Evolutionary conservation across 352 stramenopile species (phyloP).

Genomic region (Phytophthora megakarya): DNA sequence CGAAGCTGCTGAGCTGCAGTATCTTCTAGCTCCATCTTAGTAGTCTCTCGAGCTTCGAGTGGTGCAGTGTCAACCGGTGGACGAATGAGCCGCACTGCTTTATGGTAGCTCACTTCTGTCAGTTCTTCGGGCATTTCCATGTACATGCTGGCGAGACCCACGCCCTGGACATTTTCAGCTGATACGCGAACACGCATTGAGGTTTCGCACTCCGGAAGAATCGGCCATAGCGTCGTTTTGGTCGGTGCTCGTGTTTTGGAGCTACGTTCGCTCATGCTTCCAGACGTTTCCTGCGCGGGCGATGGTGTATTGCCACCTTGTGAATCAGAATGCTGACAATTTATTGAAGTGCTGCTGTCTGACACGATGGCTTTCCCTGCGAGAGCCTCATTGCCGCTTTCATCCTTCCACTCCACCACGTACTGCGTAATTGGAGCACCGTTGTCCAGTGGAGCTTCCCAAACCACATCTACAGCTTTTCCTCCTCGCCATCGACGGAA

Average conservation of each 20-base stretch:
- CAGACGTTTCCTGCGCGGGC: not conserved
- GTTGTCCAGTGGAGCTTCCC: constrained; percentile 69
- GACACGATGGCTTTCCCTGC: constrained; percentile 29
- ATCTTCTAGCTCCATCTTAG: constrained; percentile 54
- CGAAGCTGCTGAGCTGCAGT: constrained; percentile 22
- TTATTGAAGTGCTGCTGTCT: constrained; percentile 10
- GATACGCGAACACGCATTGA: constrained; percentile 60
- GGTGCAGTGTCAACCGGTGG: constrained; percentile 49
- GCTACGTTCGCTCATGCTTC: not conserved
- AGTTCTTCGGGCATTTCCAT: constrained; percentile 52
- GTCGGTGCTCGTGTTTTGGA: constrained; percentile 19
- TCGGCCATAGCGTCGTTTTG: constrained; percentile 73
- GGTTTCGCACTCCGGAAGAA: constrained; percentile 43
- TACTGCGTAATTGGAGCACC: constrained; percentile 69
- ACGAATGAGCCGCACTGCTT: constrained; percentile 44
- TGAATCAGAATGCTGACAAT: constrained; percentile 12
- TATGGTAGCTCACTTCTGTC: constrained; percentile 63
- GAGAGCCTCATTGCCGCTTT: constrained; percentile 38
- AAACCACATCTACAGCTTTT: constrained; percentile 73
- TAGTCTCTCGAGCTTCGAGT: constrained; percentile 45
- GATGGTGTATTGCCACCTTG: not conserved
- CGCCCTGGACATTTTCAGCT: constrained; percentile 66
- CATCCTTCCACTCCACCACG: constrained; percentile 71
- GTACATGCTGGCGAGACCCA: constrained; percentile 63
- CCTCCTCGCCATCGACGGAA: constrained; percentile 73